These are phyloP conservation scores for Volvariella volvacea DNA, from an alignment of 1,284 basidiomycete species.

Conservation along the genomic window DNA sequence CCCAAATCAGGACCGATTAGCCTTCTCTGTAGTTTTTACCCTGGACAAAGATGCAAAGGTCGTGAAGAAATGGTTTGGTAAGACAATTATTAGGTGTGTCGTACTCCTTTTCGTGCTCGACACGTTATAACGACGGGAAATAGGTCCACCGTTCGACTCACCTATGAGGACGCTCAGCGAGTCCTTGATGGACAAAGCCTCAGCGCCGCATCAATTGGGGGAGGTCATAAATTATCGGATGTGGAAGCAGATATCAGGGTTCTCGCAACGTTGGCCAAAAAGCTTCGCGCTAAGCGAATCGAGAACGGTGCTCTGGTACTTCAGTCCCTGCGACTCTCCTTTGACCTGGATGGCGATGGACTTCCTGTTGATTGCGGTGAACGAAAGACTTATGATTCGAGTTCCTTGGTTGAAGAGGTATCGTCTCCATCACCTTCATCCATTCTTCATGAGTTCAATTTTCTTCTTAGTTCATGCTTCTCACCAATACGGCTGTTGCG, in stretches of 20 bases:
- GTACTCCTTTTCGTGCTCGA: slow-evolving; percentile 2
- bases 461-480: slow-evolving; percentile 79
- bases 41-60: slow-evolving; percentile 81
- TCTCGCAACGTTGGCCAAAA: slow-evolving; percentile 66
- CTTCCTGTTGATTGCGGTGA: slow-evolving; percentile 76
- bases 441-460: slow-evolving; percentile 4
- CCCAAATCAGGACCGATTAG: slow-evolving; percentile 82
- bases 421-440: slow-evolving; percentile 2
- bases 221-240: slow-evolving; percentile 51
- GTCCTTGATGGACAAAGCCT: slow-evolving; percentile 75
- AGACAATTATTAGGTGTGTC: slow-evolving; percentile 82
- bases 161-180: slow-evolving; percentile 77
- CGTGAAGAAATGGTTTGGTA: slow-evolving; percentile 87
- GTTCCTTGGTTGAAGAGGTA: slow-evolving; percentile 87
- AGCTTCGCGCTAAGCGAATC: slow-evolving; percentile 70
- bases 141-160: slow-evolving; percentile 82
- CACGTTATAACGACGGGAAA: slow-evolving; percentile 8
- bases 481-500: slow-evolving; percentile 87
- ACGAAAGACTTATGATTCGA: slow-evolving; percentile 64
- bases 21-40: slow-evolving; percentile 87
- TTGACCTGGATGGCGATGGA: slow-evolving; percentile 81
- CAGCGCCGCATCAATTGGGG: slow-evolving; percentile 34
- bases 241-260: slow-evolving; percentile 75
- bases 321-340: slow-evolving; percentile 69
- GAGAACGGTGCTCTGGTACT: slow-evolving; percentile 78